A percentile compares a stretch with the other conserved stretches of the same genome.
Conservation (phyloP, 2,329 filamentous ascomycete genomes). For the Sporothrix brasiliensis region DNA sequence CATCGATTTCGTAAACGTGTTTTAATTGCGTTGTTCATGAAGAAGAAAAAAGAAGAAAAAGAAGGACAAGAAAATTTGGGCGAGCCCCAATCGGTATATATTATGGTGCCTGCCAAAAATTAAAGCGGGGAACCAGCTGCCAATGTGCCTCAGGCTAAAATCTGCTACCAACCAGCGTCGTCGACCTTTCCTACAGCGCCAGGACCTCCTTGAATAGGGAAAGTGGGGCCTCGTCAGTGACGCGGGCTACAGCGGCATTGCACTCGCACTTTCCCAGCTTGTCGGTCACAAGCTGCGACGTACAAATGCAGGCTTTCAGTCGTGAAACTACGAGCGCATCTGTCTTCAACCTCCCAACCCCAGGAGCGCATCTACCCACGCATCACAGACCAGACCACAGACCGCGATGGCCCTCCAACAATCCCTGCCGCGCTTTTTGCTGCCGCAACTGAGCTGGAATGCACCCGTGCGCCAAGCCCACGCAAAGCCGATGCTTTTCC, state of each 20-base stretch:
- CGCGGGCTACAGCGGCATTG: conserved; percentile 30
- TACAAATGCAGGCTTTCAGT: neutral
- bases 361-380: conserved; percentile 39
- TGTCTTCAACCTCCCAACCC: neutral
- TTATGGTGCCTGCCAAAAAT: conserved; percentile 12
- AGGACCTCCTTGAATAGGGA: conserved; percentile 24
- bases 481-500: conserved; percentile 29
- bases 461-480: conserved; percentile 36
- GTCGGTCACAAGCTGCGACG: conserved; percentile 9
- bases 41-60: conserved; percentile 42
- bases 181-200: neutral
- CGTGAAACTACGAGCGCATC: neutral
- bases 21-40: conserved; percentile 54
- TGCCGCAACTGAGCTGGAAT: conserved; percentile 60
- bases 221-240: conserved; percentile 21
- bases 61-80: conserved; percentile 33
- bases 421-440: conserved; percentile 56
- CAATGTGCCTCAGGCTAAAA: conserved; percentile 16
- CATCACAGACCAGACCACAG: neutral
- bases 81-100: conserved; percentile 24
- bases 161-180: neutral
- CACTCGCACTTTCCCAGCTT: conserved; percentile 9
- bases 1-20: conserved; percentile 51
- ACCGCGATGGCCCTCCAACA: conserved; percentile 43
- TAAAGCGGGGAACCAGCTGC: neutral